Base-by-base conservation (phyloP, 2,329 filamentous ascomycete genomes). In the Pseudogymnoascus sp. region DNA sequence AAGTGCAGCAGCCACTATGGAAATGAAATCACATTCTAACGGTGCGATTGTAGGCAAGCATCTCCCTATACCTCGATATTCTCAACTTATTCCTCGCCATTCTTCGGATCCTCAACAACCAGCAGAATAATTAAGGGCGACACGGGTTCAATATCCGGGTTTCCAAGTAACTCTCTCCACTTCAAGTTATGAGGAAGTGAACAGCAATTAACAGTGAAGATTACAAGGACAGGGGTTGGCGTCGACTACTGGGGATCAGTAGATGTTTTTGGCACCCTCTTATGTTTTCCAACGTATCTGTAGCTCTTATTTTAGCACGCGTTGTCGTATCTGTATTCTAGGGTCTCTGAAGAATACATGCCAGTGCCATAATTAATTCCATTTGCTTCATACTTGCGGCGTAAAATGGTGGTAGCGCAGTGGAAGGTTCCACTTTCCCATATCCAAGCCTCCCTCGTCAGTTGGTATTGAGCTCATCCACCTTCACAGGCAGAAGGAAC, bases 31-130 rank as follows among this genome's bases (percentile, higher is more conserved):
- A 1, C 19, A 40, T 41, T 6, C 33, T 60, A 41, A 60, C 59
- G 22, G 22, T 60, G 19, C 12, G 26, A 22, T 33, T 60, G 2
- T 60, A 60, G 59, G 93, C 93, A 60, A 88, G 91, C 8, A 96
- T 99, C 76, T 95, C 90, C 73, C 83, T 99, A 59, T 99, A 99
- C 75, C 84, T 99, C 60, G 93, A 98, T 75, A 87, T 98, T 68
- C 91, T 98, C 81, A 99, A 99, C 83, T 78, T 99, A 69, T 99
- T 99, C 85, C 82, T 99, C 69, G 89, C 91, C 61, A 99, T 99
- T 72, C 81, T 99, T 73, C 85, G 95, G 73, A 98, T 99, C 70
- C 81, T 99, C 72, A 99, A 99, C 82, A 96, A 89, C 80, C 91
- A 96, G 82, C 89, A 87, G 74, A 93, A 96, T 78, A 96, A 97